Evolutionary conservation across 2,329 filamentous ascomycete genomes (phyloP).

Genomic region (Scedosporium boydii): DNA sequence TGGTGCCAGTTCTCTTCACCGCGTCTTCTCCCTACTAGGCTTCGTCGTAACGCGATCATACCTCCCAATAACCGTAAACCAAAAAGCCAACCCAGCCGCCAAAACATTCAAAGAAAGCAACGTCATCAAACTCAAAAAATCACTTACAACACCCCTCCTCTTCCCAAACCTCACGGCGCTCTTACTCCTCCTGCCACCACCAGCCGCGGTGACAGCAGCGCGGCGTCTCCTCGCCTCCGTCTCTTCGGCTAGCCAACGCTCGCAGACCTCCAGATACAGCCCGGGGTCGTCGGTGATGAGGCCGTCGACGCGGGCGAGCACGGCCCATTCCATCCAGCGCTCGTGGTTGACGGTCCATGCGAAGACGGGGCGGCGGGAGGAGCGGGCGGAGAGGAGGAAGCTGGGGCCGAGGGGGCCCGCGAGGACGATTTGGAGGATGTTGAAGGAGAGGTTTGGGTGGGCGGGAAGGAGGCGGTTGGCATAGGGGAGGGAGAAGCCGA

Average conservation of each 20-base stretch:
- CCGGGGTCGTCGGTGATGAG: slow-evolving; percentile 80
- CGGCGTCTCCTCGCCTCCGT: not conserved
- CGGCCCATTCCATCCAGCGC: slow-evolving; percentile 72
- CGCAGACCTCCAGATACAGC: slow-evolving; percentile 53
- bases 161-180: not conserved
- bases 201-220: not conserved
- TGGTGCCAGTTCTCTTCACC: not conserved
- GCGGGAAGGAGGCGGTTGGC: slow-evolving; percentile 57
- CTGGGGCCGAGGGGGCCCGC: slow-evolving; percentile 55
- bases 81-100: slow-evolving; percentile 1
- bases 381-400: slow-evolving; percentile 54
- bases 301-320: slow-evolving; percentile 50
- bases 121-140: not conserved
- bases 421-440: slow-evolving; percentile 61
- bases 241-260: slow-evolving; percentile 15
- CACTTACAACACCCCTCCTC: slow-evolving; percentile 2
- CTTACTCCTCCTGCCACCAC: not conserved
- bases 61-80: slow-evolving; percentile 6
- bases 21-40: not conserved
- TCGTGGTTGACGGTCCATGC: slow-evolving; percentile 83
- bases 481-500: slow-evolving; percentile 57
- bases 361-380: slow-evolving; percentile 50
- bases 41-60: slow-evolving; percentile 8
- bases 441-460: slow-evolving; percentile 63
- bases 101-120: slow-evolving; percentile 3